These are phyloP conservation scores for Filobasidium floriforme DNA, from an alignment of 768 basidiomycete species.

Conservation along the genomic window DNA sequence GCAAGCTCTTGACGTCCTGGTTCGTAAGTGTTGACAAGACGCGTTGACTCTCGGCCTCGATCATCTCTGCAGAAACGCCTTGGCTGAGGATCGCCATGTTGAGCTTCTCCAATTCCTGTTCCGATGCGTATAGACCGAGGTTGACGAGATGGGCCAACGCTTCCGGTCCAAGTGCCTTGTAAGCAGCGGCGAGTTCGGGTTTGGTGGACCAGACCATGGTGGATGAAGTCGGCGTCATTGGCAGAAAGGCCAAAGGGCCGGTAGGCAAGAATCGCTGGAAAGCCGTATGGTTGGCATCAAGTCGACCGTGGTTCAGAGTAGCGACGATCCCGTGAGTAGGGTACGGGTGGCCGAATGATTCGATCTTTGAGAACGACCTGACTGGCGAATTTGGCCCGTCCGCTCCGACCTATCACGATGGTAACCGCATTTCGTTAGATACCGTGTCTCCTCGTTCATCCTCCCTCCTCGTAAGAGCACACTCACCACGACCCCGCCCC, in stretches of 20 bases:
- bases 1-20: slow-evolving; percentile 47
- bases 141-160: slow-evolving; percentile 73
- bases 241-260: slow-evolving; percentile 91
- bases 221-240: slow-evolving; percentile 66
- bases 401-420: slow-evolving; percentile 64
- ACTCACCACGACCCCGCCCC: slow-evolving; percentile 68
- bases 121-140: slow-evolving; percentile 64
- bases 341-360: slow-evolving; percentile 86
- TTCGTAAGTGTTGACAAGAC: slow-evolving; percentile 11
- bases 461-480: neutral
- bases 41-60: slow-evolving; percentile 4
- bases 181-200: slow-evolving; percentile 63
- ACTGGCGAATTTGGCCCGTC: slow-evolving; percentile 95
- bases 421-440: neutral
- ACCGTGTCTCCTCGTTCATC: neutral
- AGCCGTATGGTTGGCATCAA: slow-evolving; percentile 61
- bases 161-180: slow-evolving; percentile 59
- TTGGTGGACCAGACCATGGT: slow-evolving; percentile 93
- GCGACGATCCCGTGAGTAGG: slow-evolving; percentile 83
- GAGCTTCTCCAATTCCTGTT: slow-evolving; percentile 31
- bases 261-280: slow-evolving; percentile 93
- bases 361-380: slow-evolving; percentile 71
- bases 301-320: slow-evolving; percentile 67
- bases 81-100: slow-evolving; percentile 29
- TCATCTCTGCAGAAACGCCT: slow-evolving; percentile 1